phyloP scores from a whole-genome alignment of 1,284 basidiomycete species.

The Rhodotorula sp. region DNA sequence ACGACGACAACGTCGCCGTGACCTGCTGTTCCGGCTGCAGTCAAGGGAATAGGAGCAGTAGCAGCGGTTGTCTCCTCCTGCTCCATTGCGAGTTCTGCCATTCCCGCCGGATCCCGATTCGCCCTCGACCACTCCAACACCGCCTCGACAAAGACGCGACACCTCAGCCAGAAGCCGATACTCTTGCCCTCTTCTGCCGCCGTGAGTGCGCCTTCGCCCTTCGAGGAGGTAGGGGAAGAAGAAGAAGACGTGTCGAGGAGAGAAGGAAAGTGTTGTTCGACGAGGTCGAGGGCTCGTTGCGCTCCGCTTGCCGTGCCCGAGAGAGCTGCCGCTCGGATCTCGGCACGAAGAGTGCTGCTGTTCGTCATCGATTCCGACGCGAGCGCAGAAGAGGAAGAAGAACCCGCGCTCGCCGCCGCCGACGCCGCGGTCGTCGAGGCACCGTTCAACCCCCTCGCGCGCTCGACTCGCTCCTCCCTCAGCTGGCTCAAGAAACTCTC shows the following conservation, averaged over 20 bases:
- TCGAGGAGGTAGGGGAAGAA: not conserved
- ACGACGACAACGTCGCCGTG: conserved; percentile 54
- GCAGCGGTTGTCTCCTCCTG: conserved; percentile 35
- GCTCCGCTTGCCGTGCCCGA: conserved; percentile 9
- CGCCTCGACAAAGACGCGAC: conserved; percentile 72
- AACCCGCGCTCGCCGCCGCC: not conserved
- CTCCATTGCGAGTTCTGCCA: not conserved
- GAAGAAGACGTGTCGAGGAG: not conserved
- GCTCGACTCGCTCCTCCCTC: conserved; percentile 20
- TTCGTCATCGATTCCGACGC: conserved; percentile 1
- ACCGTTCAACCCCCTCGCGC: not conserved
- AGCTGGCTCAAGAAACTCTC: conserved; percentile 25
- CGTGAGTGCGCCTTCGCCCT: not conserved
- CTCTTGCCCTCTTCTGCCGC: conserved; percentile 5
- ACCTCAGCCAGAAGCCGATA: conserved; percentile 25
- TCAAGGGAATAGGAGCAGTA: conserved; percentile 38
- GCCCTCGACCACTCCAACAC: conserved; percentile 53
- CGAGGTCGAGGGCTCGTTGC: conserved; percentile 9
- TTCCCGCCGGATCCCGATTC: conserved; percentile 50
- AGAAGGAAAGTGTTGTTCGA: conserved; percentile 20
- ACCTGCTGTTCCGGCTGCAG: conserved; percentile 3
- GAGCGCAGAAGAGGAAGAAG: not conserved
- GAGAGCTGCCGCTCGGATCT: conserved; percentile 15
- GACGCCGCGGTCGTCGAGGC: not conserved
- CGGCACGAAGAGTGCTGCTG: conserved; percentile 1